A percentile compares a stretch with the other conserved stretches of the same genome.
Conservation (phyloP, 139 green algal genomes). For the Asterochloris sp. region DNA sequence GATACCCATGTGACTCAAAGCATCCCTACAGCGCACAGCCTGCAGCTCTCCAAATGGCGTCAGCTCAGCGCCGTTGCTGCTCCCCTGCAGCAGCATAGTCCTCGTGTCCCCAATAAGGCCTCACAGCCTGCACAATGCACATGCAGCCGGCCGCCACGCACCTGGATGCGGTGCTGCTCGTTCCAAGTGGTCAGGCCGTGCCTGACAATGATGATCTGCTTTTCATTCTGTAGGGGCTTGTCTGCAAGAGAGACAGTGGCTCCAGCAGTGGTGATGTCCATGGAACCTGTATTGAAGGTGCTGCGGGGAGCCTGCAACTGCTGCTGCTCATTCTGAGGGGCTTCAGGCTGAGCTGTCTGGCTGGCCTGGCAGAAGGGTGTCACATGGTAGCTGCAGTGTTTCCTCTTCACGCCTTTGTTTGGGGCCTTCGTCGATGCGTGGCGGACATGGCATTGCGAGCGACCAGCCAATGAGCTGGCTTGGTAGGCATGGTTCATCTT, state of each 20-base stretch:
- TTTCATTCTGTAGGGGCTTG: conserved; percentile 27
- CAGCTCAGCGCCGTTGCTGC: conserved; percentile 51
- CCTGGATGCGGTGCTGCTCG: conserved; percentile 56
- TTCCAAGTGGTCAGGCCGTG: conserved; percentile 71
- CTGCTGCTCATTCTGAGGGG: no score
- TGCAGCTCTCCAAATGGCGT: conserved; percentile 50
- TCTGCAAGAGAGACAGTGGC: background rate
- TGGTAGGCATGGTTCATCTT: no score
- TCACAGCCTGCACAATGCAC: background rate
- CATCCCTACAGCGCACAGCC: conserved; percentile 33
- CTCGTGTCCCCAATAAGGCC: background rate
- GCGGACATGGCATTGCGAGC: no score
- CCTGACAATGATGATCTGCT: conserved; percentile 60
- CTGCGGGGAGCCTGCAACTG: conserved; percentile 9
- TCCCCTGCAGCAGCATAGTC: conserved; percentile 34
- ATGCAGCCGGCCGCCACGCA: background rate
- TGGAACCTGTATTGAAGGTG: conserved; percentile 29
- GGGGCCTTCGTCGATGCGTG: no score
- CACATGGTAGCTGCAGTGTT: no score
- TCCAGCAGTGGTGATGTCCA: conserved; percentile 32
- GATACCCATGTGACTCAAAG: conserved; percentile 47
- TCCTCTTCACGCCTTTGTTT: no score
- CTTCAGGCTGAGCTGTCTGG: no score
- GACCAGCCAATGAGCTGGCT: no score
- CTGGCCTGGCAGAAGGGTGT: no score